These are phyloP conservation scores for Kuraishia molischiana DNA, from an alignment of 805 yeast species.

Conservation along the genomic window DNA sequence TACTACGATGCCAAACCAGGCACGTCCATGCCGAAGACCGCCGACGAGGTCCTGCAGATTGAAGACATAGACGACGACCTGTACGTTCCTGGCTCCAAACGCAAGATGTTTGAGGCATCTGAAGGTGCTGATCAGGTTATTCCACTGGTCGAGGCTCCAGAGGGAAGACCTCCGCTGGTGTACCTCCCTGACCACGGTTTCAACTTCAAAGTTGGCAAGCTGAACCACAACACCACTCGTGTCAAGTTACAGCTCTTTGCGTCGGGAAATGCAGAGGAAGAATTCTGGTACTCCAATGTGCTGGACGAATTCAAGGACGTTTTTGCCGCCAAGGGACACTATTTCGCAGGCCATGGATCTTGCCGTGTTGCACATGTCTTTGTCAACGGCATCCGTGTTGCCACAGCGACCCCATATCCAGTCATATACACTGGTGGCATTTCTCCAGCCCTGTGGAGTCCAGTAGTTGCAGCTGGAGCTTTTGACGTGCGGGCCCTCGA, in stretches of 20 bases:
- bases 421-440: constrained; percentile 75
- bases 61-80: constrained; percentile 11
- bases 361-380: constrained; percentile 56
- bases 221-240: constrained; percentile 48
- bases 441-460: constrained; percentile 74
- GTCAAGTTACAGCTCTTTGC: constrained; percentile 50
- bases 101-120: constrained; percentile 17
- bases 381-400: constrained; percentile 48
- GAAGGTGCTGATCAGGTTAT: constrained; percentile 28
- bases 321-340: constrained; percentile 29
- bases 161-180: constrained; percentile 30
- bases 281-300: constrained; percentile 69
- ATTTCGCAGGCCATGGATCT: constrained; percentile 58
- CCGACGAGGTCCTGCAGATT: neutral
- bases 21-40: constrained; percentile 4
- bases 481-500: constrained; percentile 66
- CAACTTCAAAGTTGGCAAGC: constrained; percentile 28
- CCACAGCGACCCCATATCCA: constrained; percentile 59
- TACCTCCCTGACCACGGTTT: constrained; percentile 33
- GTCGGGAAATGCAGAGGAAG: constrained; percentile 73
- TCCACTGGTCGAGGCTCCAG: constrained; percentile 22
- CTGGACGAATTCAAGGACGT: constrained; percentile 34
- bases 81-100: constrained; percentile 9
- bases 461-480: constrained; percentile 65
- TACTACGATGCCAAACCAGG: constrained; percentile 30